Evolutionary conservation across 352 stramenopile genomes (phyloP), one percentile per base, ranked within the genome.

Genomic region (Phytophthora melonis): DNA sequence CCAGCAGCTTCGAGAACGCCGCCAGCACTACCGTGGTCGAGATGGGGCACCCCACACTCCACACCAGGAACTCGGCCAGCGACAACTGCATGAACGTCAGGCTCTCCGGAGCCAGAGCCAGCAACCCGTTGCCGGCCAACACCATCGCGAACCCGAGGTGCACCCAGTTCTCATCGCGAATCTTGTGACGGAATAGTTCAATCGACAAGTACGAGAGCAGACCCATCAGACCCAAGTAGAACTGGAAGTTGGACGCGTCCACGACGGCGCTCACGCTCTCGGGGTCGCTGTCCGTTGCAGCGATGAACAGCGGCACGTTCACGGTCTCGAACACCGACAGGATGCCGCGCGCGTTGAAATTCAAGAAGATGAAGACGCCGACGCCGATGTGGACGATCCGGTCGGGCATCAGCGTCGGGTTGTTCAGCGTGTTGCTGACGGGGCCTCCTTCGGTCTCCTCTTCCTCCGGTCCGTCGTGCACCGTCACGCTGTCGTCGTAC

Each of bases 251-350:
- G n/a, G 87, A 93, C 2, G 87, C 86, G 14, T 72, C 75, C 52
- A 90, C 64, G 13, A 94, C 83, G 0, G 81, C 77, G 9, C 70
- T 79, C 10, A 80, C 68, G 49, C 80, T 89, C 1, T 74, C 65
- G 0, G 86, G 82, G 30, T 88, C 84, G 52, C 82, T 84, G 16
- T 74, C 82, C 21, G 84, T 92, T 19, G 89, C 83, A 57, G 78
- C 39, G 9, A 94, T 74, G 58, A 92, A 93, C n/a, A 94, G 58
- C 45, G 87, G 86, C 19, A 94, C 85, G 64, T 93, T 93, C 47
- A 94, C 83, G 0, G 87, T 94, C 67, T 94, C 87, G 60, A 94
- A 94, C 8, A 94, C 85, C 3, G 85, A 92, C 30, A 94, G 66
- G 49, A 94, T 93, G 30, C 87, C 87, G 11, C 87, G 83, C 3